A percentile compares a stretch with the other conserved stretches of the same genome.
These are phyloP conservation scores for Panaeolus papilionaceus DNA, from an alignment of 768 basidiomycete species.

Conservation along the genomic window DNA sequence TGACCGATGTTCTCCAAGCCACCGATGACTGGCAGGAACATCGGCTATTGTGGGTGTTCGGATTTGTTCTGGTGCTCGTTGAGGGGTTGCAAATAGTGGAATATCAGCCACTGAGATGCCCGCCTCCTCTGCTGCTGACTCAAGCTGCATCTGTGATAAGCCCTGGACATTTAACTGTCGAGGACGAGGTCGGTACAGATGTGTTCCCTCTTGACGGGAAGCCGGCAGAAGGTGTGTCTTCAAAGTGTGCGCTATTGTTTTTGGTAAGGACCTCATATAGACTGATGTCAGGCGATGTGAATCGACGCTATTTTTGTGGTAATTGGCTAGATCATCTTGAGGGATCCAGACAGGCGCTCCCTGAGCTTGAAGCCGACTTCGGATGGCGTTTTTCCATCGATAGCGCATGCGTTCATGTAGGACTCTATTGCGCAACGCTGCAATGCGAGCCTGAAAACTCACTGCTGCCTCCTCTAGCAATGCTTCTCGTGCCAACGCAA, in stretches of 20 bases:
- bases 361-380: constrained; percentile 61
- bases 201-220: constrained; percentile 23
- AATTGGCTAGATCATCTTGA: constrained; percentile 30
- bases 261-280: not conserved
- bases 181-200: constrained; percentile 44
- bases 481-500: constrained; percentile 70
- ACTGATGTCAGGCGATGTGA: constrained; percentile 1
- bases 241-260: not conserved
- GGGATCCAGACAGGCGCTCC: constrained; percentile 61
- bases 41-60: not conserved
- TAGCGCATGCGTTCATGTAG: constrained; percentile 52
- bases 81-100: not conserved
- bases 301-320: constrained; percentile 1
- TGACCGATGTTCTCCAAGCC: not conserved
- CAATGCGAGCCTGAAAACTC: constrained; percentile 63
- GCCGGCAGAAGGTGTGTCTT: constrained; percentile 1
- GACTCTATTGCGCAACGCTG: constrained; percentile 51
- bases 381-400: constrained; percentile 68
- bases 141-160: constrained; percentile 58
- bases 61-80: not conserved
- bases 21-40: not conserved
- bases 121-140: constrained; percentile 71
- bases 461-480: constrained; percentile 76
- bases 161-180: constrained; percentile 71
- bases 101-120: constrained; percentile 54